These are phyloP conservation scores for Aspergillus intermedius DNA, from an alignment of 2,329 filamentous ascomycete genomes.

Conservation along the genomic window DNA sequence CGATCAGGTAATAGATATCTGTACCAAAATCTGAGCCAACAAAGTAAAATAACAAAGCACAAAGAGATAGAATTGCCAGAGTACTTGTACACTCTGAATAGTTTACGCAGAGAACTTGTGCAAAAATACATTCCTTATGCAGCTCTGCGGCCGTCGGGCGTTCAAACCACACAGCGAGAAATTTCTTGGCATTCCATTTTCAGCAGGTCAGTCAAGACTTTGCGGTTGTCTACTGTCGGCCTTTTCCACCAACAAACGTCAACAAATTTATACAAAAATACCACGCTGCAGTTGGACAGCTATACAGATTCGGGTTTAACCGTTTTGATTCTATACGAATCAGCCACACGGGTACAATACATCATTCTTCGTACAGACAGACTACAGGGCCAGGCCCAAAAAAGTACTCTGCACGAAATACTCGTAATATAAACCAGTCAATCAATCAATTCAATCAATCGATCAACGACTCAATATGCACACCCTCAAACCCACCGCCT, in stretches of 20 bases:
- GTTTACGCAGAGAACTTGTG: too few relatives aligned
- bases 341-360: too few relatives aligned
- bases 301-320: background rate
- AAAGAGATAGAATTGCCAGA: too few relatives aligned
- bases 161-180: background rate
- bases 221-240: background rate
- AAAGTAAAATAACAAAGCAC: too few relatives aligned
- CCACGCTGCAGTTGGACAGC: background rate
- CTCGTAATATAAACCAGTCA: background rate
- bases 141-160: too few relatives aligned
- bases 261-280: background rate
- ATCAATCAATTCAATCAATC: background rate
- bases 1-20: too few relatives aligned
- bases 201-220: background rate
- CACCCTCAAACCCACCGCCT: constrained; percentile 25
- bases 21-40: too few relatives aligned
- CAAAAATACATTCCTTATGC: too few relatives aligned
- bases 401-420: background rate
- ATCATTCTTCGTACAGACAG: too few relatives aligned
- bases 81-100: too few relatives aligned
- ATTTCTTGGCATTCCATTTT: constrained; percentile 1
- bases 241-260: background rate
- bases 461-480: constrained; percentile 19
- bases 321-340: too few relatives aligned
- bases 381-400: too few relatives aligned